Conservation (phyloP, 208 protist species). For the Paratrypanosoma confusum region DNA sequence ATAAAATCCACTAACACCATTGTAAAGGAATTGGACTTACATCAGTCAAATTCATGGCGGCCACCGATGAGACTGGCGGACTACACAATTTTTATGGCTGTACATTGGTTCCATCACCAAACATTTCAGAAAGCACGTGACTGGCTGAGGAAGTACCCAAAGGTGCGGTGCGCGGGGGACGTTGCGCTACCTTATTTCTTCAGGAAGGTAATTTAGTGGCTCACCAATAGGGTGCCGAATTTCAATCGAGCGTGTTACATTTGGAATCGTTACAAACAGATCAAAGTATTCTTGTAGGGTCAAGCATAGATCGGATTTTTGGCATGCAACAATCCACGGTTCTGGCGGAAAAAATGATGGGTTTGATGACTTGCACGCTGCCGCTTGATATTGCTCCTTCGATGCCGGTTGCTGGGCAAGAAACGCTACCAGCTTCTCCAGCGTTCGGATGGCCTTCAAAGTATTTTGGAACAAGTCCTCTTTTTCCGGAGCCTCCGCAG, state of each 20-base stretch:
- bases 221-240: constrained; percentile 62
- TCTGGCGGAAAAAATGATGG: constrained; percentile 56
- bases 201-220: constrained; percentile 70
- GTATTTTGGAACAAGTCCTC: constrained; percentile 1
- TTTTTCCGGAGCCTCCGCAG: neutral
- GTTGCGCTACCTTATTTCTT: constrained; percentile 2
- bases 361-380: constrained; percentile 54
- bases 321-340: constrained; percentile 29
- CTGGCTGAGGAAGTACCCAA: neutral
- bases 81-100: constrained; percentile 1
- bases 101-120: constrained; percentile 5
- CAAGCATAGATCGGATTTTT: constrained; percentile 40
- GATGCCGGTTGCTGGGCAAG: neutral
- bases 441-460: neutral
- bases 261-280: constrained; percentile 38
- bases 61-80: too few species aligned
- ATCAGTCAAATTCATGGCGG: too few species aligned
- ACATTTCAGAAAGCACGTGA: neutral
- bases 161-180: neutral
- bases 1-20: too few species aligned
- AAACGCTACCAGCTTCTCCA: neutral
- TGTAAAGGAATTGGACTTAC: too few species aligned
- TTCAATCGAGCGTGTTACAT: constrained; percentile 48
- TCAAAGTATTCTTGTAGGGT: constrained; percentile 50
- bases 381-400: constrained; percentile 27